These are phyloP conservation scores for Psophocarpus tetragonolobus DNA, from an alignment of 306 rosid species.

Conservation along the genomic window DNA sequence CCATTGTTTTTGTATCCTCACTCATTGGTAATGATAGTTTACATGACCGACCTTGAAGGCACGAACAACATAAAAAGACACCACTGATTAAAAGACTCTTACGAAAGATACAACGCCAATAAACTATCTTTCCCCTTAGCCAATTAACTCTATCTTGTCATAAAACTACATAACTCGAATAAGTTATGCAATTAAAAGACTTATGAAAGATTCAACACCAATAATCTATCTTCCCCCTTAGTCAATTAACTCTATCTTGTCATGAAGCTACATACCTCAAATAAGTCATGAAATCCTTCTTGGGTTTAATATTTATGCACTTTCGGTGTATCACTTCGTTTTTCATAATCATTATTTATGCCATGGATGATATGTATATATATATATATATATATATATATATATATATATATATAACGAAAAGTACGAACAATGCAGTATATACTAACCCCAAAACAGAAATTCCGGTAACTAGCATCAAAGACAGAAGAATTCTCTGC, in stretches of 20 bases:
- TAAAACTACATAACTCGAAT: background rate
- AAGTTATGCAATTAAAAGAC: background rate
- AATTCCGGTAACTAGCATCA: slow-evolving; percentile 43
- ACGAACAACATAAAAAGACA: slow-evolving; percentile 35
- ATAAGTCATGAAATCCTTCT: background rate
- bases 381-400: no score
- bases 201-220: slow-evolving; percentile 14
- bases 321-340: background rate
- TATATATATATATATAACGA: background rate
- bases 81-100: slow-evolving; percentile 30
- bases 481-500: slow-evolving; percentile 44
- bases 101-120: slow-evolving; percentile 19
- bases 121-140: background rate
- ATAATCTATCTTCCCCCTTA: background rate
- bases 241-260: background rate
- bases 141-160: background rate
- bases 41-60: slow-evolving; percentile 41
- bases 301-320: background rate
- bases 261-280: background rate
- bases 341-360: slow-evolving; percentile 14
- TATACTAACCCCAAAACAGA: slow-evolving; percentile 83
- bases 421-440: background rate
- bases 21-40: slow-evolving; percentile 43
- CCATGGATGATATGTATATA: slow-evolving; percentile 8
- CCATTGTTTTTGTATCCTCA: slow-evolving; percentile 42